Conservation (phyloP, 371 early-diverging fungal genomes). For the Lichtheimia ramosa region DNA sequence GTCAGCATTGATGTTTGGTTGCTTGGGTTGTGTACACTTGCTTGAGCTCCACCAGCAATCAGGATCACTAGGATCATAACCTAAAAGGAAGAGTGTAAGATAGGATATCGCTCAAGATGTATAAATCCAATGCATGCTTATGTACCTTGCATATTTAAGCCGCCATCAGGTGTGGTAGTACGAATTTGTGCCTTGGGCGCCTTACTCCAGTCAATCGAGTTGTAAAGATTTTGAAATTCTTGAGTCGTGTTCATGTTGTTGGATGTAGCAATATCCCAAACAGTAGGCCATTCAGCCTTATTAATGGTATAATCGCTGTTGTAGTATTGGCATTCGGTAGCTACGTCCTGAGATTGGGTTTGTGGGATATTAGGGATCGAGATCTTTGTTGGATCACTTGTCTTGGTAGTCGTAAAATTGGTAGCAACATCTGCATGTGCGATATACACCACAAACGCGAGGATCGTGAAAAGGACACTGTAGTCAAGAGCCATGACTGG, state of each 20-base stretch:
- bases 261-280: conserved; percentile 48
- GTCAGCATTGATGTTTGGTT: conserved; percentile 32
- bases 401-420: conserved; percentile 19
- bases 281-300: conserved; percentile 43
- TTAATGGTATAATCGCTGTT: conserved; percentile 24
- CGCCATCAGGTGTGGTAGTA: conserved; percentile 24
- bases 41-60: conserved; percentile 53
- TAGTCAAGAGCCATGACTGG: not conserved
- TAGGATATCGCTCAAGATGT: too few relatives aligned
- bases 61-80: conserved; percentile 41
- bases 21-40: conserved; percentile 40
- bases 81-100: not conserved
- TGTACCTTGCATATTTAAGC: conserved; percentile 28
- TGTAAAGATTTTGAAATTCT: conserved; percentile 44
- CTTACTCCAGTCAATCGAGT: conserved; percentile 48
- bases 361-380: conserved; percentile 28
- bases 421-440: conserved; percentile 14
- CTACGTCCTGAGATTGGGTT: conserved; percentile 25
- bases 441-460: not conserved
- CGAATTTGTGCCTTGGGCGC: conserved; percentile 41
- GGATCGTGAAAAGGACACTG: not conserved
- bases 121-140: not conserved
- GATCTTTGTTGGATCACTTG: conserved; percentile 26
- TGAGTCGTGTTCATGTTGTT: conserved; percentile 44
- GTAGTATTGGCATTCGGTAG: conserved; percentile 24